These are phyloP conservation scores for Nicotiana sylvestris DNA, from an alignment of 257 asterid genomes.

Conservation along the genomic window DNA sequence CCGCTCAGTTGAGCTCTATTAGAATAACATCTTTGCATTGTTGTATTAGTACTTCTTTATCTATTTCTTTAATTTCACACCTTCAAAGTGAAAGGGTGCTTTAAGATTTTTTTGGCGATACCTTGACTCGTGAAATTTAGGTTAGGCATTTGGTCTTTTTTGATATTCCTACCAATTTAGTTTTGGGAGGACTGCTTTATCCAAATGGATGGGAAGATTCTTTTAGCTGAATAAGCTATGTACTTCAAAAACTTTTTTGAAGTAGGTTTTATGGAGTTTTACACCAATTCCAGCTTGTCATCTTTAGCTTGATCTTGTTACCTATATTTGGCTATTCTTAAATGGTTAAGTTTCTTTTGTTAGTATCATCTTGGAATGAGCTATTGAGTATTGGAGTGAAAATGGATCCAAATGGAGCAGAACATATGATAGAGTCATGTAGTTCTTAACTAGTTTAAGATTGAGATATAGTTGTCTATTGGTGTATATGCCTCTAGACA, in stretches of 20 bases:
- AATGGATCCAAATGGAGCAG: not conserved
- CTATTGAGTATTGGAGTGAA: not conserved
- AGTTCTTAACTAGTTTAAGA: not conserved
- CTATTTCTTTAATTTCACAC: not conserved
- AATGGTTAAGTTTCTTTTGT: not conserved
- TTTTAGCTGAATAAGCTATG: conserved; percentile 21
- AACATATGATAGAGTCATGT: not conserved
- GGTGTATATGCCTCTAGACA: too few relatives aligned
- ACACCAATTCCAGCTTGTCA: not conserved
- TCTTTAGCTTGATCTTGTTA: not conserved
- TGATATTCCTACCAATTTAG: conserved; percentile 2
- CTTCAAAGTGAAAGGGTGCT: not conserved
- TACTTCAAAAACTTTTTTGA: conserved; percentile 11
- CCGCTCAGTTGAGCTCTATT: conserved; percentile 4
- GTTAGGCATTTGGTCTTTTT: conserved; percentile 18
- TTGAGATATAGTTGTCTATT: not conserved
- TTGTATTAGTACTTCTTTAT: not conserved
- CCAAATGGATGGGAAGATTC: conserved; percentile 13
- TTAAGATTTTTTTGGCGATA: conserved; percentile 1
- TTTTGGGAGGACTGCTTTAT: conserved; percentile 11
- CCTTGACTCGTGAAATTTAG: conserved; percentile 13
- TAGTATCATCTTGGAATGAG: not conserved
- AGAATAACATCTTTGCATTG: conserved; percentile 6
- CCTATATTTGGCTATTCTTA: not conserved
- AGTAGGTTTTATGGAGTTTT: not conserved